Base-by-base conservation (phyloP, 2,329 filamentous ascomycete species). In the Chrysoporthe austroafricana region DNA sequence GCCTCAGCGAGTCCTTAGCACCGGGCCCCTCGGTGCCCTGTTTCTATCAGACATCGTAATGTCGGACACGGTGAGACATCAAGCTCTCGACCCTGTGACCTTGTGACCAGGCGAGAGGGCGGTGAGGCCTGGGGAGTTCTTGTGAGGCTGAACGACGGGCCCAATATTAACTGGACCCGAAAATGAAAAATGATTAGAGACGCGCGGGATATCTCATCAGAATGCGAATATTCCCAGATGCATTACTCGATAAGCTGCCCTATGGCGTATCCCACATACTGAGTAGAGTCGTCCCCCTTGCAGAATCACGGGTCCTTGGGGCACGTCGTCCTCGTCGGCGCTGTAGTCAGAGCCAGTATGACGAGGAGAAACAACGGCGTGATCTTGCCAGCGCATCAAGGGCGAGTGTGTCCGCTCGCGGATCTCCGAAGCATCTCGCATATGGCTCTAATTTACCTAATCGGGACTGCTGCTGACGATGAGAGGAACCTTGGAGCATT, bases 1-100 rank as follows among this genome's bases (percentile, higher is more conserved):
- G 42, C n/a, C 57, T 54, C 44, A 39, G 16, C 46, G 32, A 43
- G 8, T 57, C 50, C 26, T 13, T 54, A 32, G 50, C 26, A 21
- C 50, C 26, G 3, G 32, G 48, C 48, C 39, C 26, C 26, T 46
- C 44, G 59, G 60, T 39, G 36, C 61, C 52, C 50, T 59, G 61
- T 64, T 60, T 52, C 58, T 48, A 36, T 21, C 44, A 66, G 64
- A 56, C 61, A 56, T 63, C n/a, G 57, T 66, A 21, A 63, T 66
- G 64, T 69, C 52, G 64, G 54, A 68, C 58, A 59, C 44, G 58
- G 68, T 70, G 59, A 70, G 68, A 65, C 68, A 70, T 59, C 39
- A 32, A 52, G 21, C 36, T 57, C 60, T 48, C 46, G 21, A 8
- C 54, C 60, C 26, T 59, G 57, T 52, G 21, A 8, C 54, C 60